A percentile compares a stretch with the other conserved stretches of the same genome.
phyloP scores from a whole-genome alignment of 441 rosid species.

The Erysimum cheiri region DNA sequence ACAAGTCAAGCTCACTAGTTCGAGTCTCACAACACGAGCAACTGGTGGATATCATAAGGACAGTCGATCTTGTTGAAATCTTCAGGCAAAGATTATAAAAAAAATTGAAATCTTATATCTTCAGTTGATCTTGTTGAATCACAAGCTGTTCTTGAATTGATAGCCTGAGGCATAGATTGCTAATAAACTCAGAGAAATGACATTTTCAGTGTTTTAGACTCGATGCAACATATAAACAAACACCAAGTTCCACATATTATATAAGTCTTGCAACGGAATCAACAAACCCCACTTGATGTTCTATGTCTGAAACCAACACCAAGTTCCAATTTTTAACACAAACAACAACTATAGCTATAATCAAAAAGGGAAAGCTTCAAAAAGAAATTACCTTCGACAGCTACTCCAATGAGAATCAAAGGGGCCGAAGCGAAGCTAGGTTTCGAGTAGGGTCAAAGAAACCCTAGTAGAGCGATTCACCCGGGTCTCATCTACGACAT shows the following conservation, averaged over 20 bases:
- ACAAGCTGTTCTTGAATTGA: conserved; percentile 11
- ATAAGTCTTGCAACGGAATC: neutral
- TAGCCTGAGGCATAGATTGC: neutral
- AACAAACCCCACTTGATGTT: neutral
- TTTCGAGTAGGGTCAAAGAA: neutral
- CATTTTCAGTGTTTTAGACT: neutral
- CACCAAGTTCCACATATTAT: neutral
- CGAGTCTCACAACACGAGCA: neutral
- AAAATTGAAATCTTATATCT: too few relatives aligned
- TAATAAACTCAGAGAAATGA: neutral
- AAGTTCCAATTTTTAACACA: neutral
- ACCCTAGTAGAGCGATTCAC: neutral
- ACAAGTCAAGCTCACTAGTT: conserved; percentile 25
- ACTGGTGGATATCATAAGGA: neutral
- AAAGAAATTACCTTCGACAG: neutral
- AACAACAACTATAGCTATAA: neutral
- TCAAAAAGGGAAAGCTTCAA: neutral
- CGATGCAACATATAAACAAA: neutral
- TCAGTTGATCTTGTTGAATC: conserved; percentile 1
- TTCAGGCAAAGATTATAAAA: too few relatives aligned
- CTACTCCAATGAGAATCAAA: neutral
- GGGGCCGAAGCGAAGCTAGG: neutral
- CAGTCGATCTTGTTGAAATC: too few relatives aligned
- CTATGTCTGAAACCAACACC: neutral
- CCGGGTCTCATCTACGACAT: neutral